Percentiles rank a stretch among this genome's conserved stretches.
These are phyloP conservation scores for Isoetes taiwanensis DNA, from an alignment of 75 land plant species.

Conservation along the genomic window DNA sequence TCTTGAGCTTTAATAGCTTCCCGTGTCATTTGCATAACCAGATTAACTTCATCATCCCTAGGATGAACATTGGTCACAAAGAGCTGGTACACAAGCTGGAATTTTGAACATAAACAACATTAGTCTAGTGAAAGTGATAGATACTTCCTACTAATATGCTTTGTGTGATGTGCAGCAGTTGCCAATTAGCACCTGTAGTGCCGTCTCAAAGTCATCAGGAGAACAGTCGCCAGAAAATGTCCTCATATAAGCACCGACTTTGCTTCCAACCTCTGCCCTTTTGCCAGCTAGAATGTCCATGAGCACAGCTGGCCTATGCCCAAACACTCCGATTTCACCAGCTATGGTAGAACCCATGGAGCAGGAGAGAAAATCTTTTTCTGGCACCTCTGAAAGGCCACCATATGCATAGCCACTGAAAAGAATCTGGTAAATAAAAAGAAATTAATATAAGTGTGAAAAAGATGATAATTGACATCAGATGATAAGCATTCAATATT, in stretches of 20 bases:
- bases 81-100: conserved; percentile 90
- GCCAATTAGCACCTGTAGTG: conserved; percentile 52
- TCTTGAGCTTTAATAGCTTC: conserved; percentile 92
- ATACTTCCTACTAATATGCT: neutral
- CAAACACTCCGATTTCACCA: conserved; percentile 95
- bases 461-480: too few relatives aligned
- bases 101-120: neutral
- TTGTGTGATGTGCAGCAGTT: neutral
- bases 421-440: too few relatives aligned
- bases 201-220: conserved; percentile 86
- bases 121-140: neutral
- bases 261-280: conserved; percentile 88
- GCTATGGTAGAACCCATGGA: conserved; percentile 94
- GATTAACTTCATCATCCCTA: conserved; percentile 81
- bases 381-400: conserved; percentile 83
- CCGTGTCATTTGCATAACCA: conserved; percentile 98
- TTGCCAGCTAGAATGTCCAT: conserved; percentile 96
- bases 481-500: too few relatives aligned
- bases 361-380: conserved; percentile 81
- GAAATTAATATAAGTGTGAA: neutral
- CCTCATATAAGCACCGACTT: conserved; percentile 88
- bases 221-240: conserved; percentile 99
- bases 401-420: conserved; percentile 89
- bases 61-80: conserved; percentile 72
- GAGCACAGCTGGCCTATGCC: conserved; percentile 78